Conservation (phyloP, 345 rosid genomes). For the Excoecaria agallocha region DNA sequence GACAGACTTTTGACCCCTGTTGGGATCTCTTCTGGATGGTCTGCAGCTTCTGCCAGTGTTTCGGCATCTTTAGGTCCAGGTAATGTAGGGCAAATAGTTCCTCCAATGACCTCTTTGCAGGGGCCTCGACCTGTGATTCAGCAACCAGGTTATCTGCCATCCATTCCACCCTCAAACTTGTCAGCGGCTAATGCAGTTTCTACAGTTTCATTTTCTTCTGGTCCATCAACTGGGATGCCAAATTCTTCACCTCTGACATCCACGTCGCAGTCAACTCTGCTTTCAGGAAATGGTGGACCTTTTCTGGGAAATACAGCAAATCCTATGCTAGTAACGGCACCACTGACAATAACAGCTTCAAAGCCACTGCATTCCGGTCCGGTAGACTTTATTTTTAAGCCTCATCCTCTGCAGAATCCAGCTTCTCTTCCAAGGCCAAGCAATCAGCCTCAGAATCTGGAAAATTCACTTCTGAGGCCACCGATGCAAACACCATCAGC, state of each 20-base stretch:
- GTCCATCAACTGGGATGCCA: conserved; percentile 22
- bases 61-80: conserved; percentile 27
- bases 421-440: conserved; percentile 40
- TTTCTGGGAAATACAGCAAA: conserved; percentile 34
- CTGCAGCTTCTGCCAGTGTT: conserved; percentile 24
- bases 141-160: conserved; percentile 36
- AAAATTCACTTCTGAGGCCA: conserved; percentile 33
- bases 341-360: conserved; percentile 23
- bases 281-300: conserved; percentile 24
- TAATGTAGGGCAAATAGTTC: conserved; percentile 35
- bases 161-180: conserved; percentile 21
- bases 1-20: conserved; percentile 29
- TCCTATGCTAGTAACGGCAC: conserved; percentile 40
- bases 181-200: conserved; percentile 19
- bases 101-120: conserved; percentile 33
- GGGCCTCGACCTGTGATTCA: conserved; percentile 37
- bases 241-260: conserved; percentile 27
- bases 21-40: conserved; percentile 41
- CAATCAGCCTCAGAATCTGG: conserved; percentile 30
- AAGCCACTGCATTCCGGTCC: conserved; percentile 41
- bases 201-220: conserved; percentile 22
- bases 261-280: conserved; percentile 27
- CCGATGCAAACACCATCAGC: conserved; percentile 31
- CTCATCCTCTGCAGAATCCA: conserved; percentile 37
- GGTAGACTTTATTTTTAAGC: conserved; percentile 62